Evolutionary conservation across 306 rosid species (phyloP).

Genomic region (Canavalia gladiata): DNA sequence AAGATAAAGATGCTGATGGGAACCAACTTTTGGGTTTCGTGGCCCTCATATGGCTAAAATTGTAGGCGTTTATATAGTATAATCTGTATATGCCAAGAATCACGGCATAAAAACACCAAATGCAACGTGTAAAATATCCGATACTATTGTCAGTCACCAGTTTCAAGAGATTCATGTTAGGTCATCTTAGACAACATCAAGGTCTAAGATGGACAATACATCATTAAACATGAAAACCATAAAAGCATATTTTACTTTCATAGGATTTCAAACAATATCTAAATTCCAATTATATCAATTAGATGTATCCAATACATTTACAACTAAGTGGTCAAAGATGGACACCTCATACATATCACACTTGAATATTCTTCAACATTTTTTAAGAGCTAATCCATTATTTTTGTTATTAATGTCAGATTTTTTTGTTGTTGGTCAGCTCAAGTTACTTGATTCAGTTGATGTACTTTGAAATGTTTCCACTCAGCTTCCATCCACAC

Average conservation of each 20-base stretch:
- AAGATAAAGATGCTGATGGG: conserved; percentile 18
- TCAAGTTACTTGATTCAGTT: not conserved
- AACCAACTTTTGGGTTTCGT: conserved; percentile 43
- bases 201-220: conserved; percentile 38
- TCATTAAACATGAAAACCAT: not conserved
- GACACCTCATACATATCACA: conserved; percentile 26
- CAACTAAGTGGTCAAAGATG: conserved; percentile 43
- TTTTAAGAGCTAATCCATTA: not conserved
- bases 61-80: conserved; percentile 19
- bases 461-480: not conserved
- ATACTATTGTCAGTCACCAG: conserved; percentile 21
- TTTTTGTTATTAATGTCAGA: not conserved
- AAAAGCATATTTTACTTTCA: conserved; percentile 11
- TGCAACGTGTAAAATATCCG: conserved; percentile 33
- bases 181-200: conserved; percentile 16
- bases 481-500: not conserved
- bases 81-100: conserved; percentile 36
- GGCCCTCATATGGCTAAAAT: conserved; percentile 39
- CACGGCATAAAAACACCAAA: conserved; percentile 36
- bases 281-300: not conserved
- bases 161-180: conserved; percentile 52
- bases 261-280: not conserved
- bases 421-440: conserved; percentile 3
- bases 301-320: conserved; percentile 1
- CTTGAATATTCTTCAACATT: not conserved